A percentile compares a stretch with the other conserved stretches of the same genome.
These are phyloP conservation scores for Phoma herbarum DNA, from an alignment of 2,329 filamentous ascomycete species.

Conservation along the genomic window DNA sequence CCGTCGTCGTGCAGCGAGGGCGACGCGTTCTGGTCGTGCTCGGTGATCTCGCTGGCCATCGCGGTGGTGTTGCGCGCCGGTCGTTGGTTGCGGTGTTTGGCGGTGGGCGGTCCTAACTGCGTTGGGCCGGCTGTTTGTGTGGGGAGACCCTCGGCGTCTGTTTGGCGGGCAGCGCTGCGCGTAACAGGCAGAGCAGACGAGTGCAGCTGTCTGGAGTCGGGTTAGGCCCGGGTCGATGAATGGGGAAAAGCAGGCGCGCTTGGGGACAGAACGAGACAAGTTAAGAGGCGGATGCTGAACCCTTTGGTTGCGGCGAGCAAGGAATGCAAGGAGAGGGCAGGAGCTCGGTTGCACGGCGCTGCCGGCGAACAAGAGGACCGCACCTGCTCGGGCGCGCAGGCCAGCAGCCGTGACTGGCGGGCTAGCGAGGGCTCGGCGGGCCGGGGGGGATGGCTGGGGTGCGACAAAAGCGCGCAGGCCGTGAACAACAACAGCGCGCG, in stretches of 20 bases:
- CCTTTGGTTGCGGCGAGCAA: slow-evolving; percentile 46
- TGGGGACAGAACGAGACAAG: slow-evolving; percentile 49
- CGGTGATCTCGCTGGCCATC: slow-evolving; percentile 60
- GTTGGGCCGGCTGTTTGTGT: slow-evolving; percentile 48
- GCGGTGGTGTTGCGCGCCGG: slow-evolving; percentile 49
- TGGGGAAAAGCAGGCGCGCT: slow-evolving; percentile 50
- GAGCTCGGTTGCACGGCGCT: slow-evolving; percentile 44
- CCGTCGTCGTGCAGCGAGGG: slow-evolving; percentile 61
- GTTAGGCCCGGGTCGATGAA: slow-evolving; percentile 49
- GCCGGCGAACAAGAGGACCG: slow-evolving; percentile 25
- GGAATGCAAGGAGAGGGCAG: slow-evolving; percentile 49
- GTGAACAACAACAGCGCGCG: slow-evolving; percentile 20
- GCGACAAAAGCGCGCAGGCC: slow-evolving; percentile 21
- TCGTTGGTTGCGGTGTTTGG: slow-evolving; percentile 49
- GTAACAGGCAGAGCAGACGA: slow-evolving; percentile 35
- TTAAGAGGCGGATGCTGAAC: slow-evolving; percentile 39
- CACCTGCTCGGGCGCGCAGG: slow-evolving; percentile 23
- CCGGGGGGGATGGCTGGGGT: slow-evolving; percentile 22
- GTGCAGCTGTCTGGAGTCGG: slow-evolving; percentile 33
- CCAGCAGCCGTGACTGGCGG: slow-evolving; percentile 13
- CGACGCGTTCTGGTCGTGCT: slow-evolving; percentile 61
- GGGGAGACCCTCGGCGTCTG: slow-evolving; percentile 44
- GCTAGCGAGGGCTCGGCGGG: slow-evolving; percentile 20
- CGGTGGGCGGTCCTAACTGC: slow-evolving; percentile 51
- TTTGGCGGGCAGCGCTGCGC: slow-evolving; percentile 35